Evolutionary conservation across 2,329 filamentous ascomycete species (phyloP), one percentile per base, ranked within the genome.

Genomic region (Cryphonectria parasitica): DNA sequence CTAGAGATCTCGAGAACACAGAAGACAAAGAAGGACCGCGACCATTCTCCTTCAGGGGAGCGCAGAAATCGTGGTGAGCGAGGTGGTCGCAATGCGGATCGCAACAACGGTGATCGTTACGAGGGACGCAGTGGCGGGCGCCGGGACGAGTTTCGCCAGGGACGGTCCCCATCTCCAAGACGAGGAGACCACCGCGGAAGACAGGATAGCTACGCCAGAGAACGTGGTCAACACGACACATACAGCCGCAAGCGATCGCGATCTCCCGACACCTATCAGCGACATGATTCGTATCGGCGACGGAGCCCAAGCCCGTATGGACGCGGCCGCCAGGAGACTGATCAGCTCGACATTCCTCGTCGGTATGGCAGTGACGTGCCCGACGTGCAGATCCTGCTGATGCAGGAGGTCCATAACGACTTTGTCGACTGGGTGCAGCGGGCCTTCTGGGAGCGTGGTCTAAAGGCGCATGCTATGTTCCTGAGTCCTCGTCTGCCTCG

Each of bases 1-100:
- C 88, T 98, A 28, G 95, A 98, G 79, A 89, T 97, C 54, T 97
- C 95, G 7, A 95, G 95, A 72, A 89, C 91, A 3, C 94, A 97
- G 78, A 94, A 93, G 76, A 92, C 90, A 64, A 88, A 90, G 67
- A 90, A 83, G 74, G 86, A 79, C 74, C 79, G 75, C 22, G 78
- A 83, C 71, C 83, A 89, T 74, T 90, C 92, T 62, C 86, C 93
- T 68, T 3, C 63, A 13, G 63, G 63, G 17, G 87, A 92, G 75
- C 86, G 89, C 66, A 78, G 76, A 69, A 74, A 80, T 76, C 75
- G 71, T 77, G 75, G 73, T 75, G 74, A 77, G 79, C 78, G 73
- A 78, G 80, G 75, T 69, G 82, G 82, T 25, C 82, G 87, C 31
- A 84, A 86, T n/a, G 70, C 72, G 15, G 86, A 84, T 68, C 83